These are phyloP conservation scores for Salix exigua DNA, from an alignment of 345 rosid species.

Conservation along the genomic window DNA sequence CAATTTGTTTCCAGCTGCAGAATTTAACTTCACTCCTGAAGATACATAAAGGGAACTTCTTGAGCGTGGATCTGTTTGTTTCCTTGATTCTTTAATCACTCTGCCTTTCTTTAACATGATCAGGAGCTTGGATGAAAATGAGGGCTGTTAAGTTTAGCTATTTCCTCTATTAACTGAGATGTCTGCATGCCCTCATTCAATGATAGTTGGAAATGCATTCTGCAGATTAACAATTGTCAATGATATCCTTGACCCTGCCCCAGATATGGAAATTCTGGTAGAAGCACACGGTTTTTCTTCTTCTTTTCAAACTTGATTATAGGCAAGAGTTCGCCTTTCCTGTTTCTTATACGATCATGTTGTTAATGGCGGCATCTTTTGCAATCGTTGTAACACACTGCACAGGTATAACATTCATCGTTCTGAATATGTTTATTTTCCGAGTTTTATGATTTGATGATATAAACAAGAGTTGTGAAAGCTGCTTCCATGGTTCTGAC, in stretches of 20 bases:
- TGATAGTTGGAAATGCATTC: not conserved
- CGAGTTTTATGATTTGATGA: not conserved
- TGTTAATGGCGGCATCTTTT: not conserved
- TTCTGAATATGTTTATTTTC: not conserved
- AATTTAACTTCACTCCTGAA: not conserved
- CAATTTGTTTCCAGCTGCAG: not conserved
- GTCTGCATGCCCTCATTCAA: too few species aligned
- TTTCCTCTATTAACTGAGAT: too few species aligned
- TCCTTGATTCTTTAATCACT: not conserved
- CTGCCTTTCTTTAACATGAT: too few species aligned
- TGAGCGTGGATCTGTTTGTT: not conserved
- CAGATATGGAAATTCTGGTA: not conserved
- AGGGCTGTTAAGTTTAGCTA: too few species aligned
- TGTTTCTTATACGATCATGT: not conserved
- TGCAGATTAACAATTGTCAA: not conserved
- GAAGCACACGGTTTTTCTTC: not conserved
- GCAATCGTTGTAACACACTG: not conserved
- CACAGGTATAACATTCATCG: constrained; percentile 4
- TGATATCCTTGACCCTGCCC: not conserved
- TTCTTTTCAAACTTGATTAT: not conserved
- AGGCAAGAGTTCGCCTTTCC: not conserved
- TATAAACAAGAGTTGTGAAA: not conserved
- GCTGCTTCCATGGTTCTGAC: not conserved
- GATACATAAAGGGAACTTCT: not conserved
- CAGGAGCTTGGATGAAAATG: too few species aligned